These are phyloP conservation scores for Eucalyptus marginata DNA, from an alignment of 345 rosid species.

Conservation along the genomic window DNA sequence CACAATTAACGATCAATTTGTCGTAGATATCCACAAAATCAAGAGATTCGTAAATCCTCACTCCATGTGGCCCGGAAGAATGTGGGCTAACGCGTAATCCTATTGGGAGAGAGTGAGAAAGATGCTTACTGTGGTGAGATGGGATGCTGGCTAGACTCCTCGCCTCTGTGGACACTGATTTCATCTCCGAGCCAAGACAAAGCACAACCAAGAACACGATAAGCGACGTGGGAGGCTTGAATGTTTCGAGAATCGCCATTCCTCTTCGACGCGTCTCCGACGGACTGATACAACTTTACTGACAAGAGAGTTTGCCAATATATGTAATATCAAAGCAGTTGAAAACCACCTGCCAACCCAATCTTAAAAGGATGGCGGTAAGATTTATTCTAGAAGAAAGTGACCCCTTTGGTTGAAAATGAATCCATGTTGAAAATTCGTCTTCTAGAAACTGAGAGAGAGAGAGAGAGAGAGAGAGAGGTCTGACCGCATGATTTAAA, in stretches of 20 bases:
- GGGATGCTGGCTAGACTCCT: slow-evolving; percentile 6
- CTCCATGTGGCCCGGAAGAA: not conserved
- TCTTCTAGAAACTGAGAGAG: not conserved
- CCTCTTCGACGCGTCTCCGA: not conserved
- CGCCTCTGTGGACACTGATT: slow-evolving; percentile 1
- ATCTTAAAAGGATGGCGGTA: not conserved
- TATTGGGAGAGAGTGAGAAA: not conserved
- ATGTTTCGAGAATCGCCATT: not conserved
- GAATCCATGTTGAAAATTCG: not conserved
- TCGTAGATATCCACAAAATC: not conserved
- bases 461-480: not conserved
- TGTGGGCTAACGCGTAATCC: not conserved
- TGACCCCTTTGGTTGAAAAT: not conserved
- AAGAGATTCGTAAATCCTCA: not conserved
- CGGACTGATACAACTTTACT: not conserved
- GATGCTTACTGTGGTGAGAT: slow-evolving; percentile 14
- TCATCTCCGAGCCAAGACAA: not conserved
- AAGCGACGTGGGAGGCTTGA: not conserved
- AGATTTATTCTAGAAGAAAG: not conserved
- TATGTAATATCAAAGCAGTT: not conserved
- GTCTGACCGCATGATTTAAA: not conserved
- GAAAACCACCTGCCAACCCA: not conserved
- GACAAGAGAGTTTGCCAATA: not conserved
- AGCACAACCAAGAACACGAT: not conserved
- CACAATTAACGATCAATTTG: not conserved